Base-by-base conservation (phyloP, 192 early-diverging fungal genomes). In the Linnemannia elongata region DNA sequence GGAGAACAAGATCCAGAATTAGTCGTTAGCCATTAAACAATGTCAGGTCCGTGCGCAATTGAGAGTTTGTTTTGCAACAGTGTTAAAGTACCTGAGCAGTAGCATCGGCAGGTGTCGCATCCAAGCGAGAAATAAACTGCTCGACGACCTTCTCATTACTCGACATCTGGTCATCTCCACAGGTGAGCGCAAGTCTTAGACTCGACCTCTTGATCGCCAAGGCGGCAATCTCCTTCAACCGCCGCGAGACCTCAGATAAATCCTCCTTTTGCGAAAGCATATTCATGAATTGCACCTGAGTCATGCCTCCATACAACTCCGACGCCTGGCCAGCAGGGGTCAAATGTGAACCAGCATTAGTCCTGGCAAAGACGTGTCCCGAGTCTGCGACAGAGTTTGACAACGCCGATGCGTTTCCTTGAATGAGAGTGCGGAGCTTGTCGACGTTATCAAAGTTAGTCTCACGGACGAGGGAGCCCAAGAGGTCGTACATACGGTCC, bases 201-300 rank as follows among this genome's bases (percentile, higher is more conserved):
- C 83, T 89, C 22, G 87, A 82, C 30, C 91, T 89, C 70, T 88
- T 92, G 70, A 93, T 83, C 3, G 90, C 90, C 42, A 85, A 75
- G 1, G 74, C 66, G 2, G 88, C 88, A 77, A 90, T 91, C 83
- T 92, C 91, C 74, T 94, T 91, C 39, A 96, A 85, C 68, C 92
- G 92, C 49, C 91, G 89, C 20, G 94, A 89, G 8, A 95, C 93
- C 41, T 91, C 93, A 4, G 88, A 72, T 44, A 95, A 75, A 70
- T 96, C 95, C 22, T 94, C 91, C 69, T 90, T 89, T 17, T 90
- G 91, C 3, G 95, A 91, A 60, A 98, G 86, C 35, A 91, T 87
- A 78, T 95, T 95, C 89, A 97, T 90, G 77, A 98, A 99, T 76
- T 92, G 87, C 15, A 98, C 93, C 83, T 98, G 96, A 10, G 90